A percentile compares a stretch with the other conserved stretches of the same genome.
Evolutionary conservation across 1,139 yeast species (phyloP).

Genomic region (Yamadazyma pseudoaaseri): DNA sequence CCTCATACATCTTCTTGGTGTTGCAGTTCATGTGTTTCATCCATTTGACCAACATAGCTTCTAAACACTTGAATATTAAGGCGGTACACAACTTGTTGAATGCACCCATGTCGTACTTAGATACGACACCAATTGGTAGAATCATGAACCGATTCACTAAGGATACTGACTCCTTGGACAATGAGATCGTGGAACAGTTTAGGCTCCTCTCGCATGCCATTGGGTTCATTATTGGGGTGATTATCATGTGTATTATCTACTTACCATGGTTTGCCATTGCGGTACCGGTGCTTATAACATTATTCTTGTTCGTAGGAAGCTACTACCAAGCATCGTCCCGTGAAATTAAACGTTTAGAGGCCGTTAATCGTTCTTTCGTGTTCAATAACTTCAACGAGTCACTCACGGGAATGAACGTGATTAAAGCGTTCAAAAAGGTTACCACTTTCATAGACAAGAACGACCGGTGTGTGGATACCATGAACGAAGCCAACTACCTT

Average conservation of each 20-base stretch:
- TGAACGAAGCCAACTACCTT: constrained; percentile 72
- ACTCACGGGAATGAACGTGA: constrained; percentile 68
- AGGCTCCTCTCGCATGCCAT: constrained; percentile 51
- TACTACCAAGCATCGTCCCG: constrained; percentile 50
- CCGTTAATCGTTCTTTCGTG: constrained; percentile 35
- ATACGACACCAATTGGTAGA: constrained; percentile 61
- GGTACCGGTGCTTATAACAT: constrained; percentile 41
- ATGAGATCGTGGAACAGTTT: constrained; percentile 62
- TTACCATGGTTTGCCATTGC: constrained; percentile 55
- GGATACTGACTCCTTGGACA: constrained; percentile 82
- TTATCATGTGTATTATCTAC: constrained; percentile 66
- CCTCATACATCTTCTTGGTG: constrained; percentile 34
- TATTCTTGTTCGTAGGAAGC: constrained; percentile 51
- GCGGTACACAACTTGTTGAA: constrained; percentile 15
- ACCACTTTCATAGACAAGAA: constrained; percentile 52
- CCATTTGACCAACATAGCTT: constrained; percentile 49
- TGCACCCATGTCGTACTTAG: constrained; percentile 60
- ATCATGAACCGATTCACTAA: constrained; percentile 65
- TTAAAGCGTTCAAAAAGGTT: constrained; percentile 57
- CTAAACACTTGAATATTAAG: constrained; percentile 35
- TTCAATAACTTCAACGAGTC: constrained; percentile 73
- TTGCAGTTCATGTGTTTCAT: constrained; percentile 48
- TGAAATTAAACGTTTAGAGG: constrained; percentile 44
- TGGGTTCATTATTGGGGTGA: constrained; percentile 58
- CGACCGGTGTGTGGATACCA: constrained; percentile 50